Evolutionary conservation across 1,284 basidiomycete genomes (phyloP).

Genomic region (Tylopilus sp.): DNA sequence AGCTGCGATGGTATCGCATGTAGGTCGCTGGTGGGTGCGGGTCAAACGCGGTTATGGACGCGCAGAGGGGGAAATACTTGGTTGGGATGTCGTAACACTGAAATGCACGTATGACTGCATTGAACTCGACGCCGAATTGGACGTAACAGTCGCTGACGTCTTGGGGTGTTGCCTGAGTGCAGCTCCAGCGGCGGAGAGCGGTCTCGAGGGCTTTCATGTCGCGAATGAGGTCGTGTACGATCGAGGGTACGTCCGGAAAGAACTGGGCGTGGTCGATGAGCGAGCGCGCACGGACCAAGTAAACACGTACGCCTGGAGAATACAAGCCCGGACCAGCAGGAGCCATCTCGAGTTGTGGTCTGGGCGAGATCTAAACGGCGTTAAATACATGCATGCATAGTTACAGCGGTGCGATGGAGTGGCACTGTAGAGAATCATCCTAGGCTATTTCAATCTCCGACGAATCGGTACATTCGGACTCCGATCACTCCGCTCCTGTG

Average conservation of each 20-base stretch:
- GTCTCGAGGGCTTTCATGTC: slow-evolving; percentile 87
- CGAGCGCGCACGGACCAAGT: background rate
- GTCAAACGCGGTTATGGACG: background rate
- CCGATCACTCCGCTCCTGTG: slow-evolving; percentile 1
- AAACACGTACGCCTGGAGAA: slow-evolving; percentile 1
- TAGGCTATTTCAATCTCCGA: background rate
- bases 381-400: too few relatives aligned
- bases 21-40: slow-evolving; percentile 54
- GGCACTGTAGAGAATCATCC: background rate
- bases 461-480: background rate
- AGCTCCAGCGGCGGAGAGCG: slow-evolving; percentile 73
- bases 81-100: slow-evolving; percentile 75
- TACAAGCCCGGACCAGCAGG: slow-evolving; percentile 18
- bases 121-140: slow-evolving; percentile 90
- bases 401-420: too few relatives aligned
- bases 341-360: background rate
- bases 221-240: slow-evolving; percentile 82
- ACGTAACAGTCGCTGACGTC: slow-evolving; percentile 93
- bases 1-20: slow-evolving; percentile 78
- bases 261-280: background rate
- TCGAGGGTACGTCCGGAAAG: slow-evolving; percentile 49
- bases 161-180: slow-evolving; percentile 61
- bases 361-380: too few relatives aligned
- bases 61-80: slow-evolving; percentile 47
- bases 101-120: slow-evolving; percentile 80